Base-by-base conservation (phyloP, 2,329 filamentous ascomycete species). In the Aspergillus alliaceus region DNA sequence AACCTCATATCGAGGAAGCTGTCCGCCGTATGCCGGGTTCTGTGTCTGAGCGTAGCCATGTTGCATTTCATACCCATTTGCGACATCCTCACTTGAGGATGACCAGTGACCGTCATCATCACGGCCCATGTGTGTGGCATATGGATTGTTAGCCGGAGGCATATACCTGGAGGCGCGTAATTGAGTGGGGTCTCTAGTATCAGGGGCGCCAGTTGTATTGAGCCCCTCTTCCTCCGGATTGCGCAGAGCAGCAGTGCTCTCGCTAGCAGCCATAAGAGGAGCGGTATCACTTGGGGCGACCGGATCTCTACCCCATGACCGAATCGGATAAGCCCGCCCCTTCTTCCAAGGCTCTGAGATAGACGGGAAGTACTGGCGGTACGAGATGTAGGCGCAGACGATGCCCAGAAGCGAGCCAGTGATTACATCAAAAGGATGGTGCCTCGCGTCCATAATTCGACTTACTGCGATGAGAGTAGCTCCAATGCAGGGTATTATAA, bases 361-460 rank as follows among this genome's bases (percentile, higher is more conserved):
- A 0, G 84, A 73, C 18, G 83, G 84, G 70, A 85, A 86, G 66
- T 86, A 86, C 66, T 86, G 83, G 46, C 82, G 77, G 63, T 86
- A 86, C 1, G 82, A 73, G 29, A 77, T 73, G 72, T 76, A 83
- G 8, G 81, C 82, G 37, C 80, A 80, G 31, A 80, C 62, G 18
- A 84, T 75, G 4, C 84, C 84, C 2, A 86, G 71, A 9, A 81
- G 61, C 1, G 79, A 81, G 8, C 84, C 84, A 12, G 79, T 80
- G 39, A 86, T 76, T 29, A 86, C 84, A 61, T 86, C 84, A 67
- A 86, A 86, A 0, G 83, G 82, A 63, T 86, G 84, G 57, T 86
- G 84, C 15, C 84, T 78, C 22, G 83, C 83, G 63, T 86, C 84
- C 83, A 86, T 86, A 56, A 86, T 86, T 44, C 84, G 80, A 14